These are phyloP conservation scores for Colletotrichum melonis DNA, from an alignment of 2,329 filamentous ascomycete species.

Conservation along the genomic window DNA sequence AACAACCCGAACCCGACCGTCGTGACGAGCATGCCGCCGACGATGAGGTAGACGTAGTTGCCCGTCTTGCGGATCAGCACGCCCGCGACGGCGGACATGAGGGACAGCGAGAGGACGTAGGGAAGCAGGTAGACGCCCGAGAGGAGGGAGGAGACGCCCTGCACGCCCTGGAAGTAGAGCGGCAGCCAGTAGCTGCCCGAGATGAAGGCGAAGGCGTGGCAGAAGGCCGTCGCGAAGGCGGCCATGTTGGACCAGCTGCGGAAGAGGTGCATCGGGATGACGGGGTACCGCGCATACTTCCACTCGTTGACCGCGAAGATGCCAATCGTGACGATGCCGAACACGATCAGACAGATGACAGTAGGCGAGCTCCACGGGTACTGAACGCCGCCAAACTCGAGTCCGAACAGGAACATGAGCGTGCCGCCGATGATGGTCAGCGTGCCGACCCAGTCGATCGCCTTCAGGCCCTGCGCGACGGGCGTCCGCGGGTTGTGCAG, in stretches of 20 bases:
- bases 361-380: constrained; percentile 71
- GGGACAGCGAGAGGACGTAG: constrained; percentile 61
- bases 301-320: constrained; percentile 72
- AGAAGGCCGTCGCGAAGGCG: constrained; percentile 58
- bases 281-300: constrained; percentile 70
- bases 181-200: constrained; percentile 77
- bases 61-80: constrained; percentile 64
- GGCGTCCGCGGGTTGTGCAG: constrained; percentile 75
- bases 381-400: constrained; percentile 75
- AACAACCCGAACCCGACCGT: constrained; percentile 69
- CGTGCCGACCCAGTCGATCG: constrained; percentile 71
- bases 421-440: constrained; percentile 72
- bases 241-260: constrained; percentile 65
- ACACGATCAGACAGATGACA: constrained; percentile 72
- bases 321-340: constrained; percentile 61
- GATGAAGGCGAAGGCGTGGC: constrained; percentile 70
- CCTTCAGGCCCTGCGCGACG: constrained; percentile 69
- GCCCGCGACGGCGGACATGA: constrained; percentile 55
- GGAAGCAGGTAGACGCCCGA: constrained; percentile 73
- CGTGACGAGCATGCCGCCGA: constrained; percentile 63
- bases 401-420: constrained; percentile 76
- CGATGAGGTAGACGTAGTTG: constrained; percentile 66
- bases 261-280: constrained; percentile 77
- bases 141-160: constrained; percentile 68
- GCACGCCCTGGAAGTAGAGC: constrained; percentile 77